Conservation (phyloP, 108 stramenopile species). For the Cylindrotheca closterium region DNA sequence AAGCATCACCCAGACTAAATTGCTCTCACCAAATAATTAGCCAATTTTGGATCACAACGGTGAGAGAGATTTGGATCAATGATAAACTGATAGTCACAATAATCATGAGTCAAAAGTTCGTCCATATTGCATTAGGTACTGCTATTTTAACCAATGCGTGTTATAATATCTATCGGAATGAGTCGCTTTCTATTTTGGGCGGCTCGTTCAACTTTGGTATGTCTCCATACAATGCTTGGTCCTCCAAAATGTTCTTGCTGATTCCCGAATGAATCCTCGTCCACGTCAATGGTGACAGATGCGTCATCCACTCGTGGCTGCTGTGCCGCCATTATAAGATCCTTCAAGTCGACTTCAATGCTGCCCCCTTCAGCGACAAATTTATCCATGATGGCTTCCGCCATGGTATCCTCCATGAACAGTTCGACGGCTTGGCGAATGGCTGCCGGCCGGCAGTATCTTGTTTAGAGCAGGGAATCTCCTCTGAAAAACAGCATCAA, state of each 20-base stretch:
- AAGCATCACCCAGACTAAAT: neutral
- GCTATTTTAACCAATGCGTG: no score
- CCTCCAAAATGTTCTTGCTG: slow-evolving; percentile 19
- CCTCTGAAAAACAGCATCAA: no score
- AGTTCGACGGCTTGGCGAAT: slow-evolving; percentile 68
- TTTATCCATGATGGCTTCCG: slow-evolving; percentile 70
- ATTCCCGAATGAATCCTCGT: slow-evolving; percentile 42
- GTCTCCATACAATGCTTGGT: slow-evolving; percentile 32
- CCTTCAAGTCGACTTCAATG: slow-evolving; percentile 48
- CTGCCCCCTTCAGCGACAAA: slow-evolving; percentile 65
- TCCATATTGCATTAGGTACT: neutral
- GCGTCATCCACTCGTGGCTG: slow-evolving; percentile 14
- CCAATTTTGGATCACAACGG: no score
- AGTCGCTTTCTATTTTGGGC: slow-evolving; percentile 22
- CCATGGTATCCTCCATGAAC: slow-evolving; percentile 72
- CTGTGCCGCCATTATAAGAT: slow-evolving; percentile 20
- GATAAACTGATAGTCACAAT: neutral
- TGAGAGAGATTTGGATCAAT: neutral
- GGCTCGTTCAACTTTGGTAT: slow-evolving; percentile 39
- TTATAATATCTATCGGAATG: slow-evolving; percentile 27
- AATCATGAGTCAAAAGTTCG: no score
- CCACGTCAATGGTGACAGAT: slow-evolving; percentile 35
- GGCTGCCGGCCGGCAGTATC: slow-evolving; percentile 70
- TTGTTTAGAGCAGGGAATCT: slow-evolving; percentile 54
- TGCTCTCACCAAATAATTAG: neutral